Evolutionary conservation across 2,329 filamentous ascomycete species (phyloP), one percentile per base, ranked within the genome.

Genomic region (Diplocarpon rosae): DNA sequence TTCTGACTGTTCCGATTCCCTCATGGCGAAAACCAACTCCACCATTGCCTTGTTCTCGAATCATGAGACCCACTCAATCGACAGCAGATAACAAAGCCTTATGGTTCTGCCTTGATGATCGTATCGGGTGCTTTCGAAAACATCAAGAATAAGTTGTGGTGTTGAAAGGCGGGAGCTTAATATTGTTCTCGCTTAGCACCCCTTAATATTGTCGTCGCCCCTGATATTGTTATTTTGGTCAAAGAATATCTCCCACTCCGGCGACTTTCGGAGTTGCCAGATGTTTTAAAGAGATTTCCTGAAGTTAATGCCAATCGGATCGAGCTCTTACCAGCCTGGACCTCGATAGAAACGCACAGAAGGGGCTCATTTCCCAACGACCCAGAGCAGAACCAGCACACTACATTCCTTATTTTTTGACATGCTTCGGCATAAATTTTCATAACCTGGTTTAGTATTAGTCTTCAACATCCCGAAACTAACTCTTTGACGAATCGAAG

Each of bases 161-260:
- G 33, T 37, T 42, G 32, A 37, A 37, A 42, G 40, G 33, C 32
- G 33, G 11, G 13, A 13, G 40, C 44, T 46, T 46, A 35, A 46
- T 42, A 46, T 46, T 46, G 44, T 46, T 42, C 13, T 34, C 30
- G 12, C 38, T 46, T 41, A 42, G 38, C 43, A 46, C 43, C 43
- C 39, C 39, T 46, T 46, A 42, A 17, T 42, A 46, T 46, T 46
- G 39, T 46, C 9, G 24, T 37, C 16, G 14, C 27, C 27, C 39
- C 36, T 46, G 34, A 12, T 46, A 46, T 46, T 46, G 38, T 46
- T 46, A 28, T 46, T 33, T 17, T 20, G 14, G 35, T 42, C 16
- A 46, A 46, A 46, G 39, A 28, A 35, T 35, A 14, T 32, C 30
- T 32, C 30, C 30, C 3, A 32, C 30, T 32, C 30, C 11, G 11